Evolutionary conservation across 495 filamentous ascomycete genomes (phyloP).

Genomic region (Cetradonia linearis): DNA sequence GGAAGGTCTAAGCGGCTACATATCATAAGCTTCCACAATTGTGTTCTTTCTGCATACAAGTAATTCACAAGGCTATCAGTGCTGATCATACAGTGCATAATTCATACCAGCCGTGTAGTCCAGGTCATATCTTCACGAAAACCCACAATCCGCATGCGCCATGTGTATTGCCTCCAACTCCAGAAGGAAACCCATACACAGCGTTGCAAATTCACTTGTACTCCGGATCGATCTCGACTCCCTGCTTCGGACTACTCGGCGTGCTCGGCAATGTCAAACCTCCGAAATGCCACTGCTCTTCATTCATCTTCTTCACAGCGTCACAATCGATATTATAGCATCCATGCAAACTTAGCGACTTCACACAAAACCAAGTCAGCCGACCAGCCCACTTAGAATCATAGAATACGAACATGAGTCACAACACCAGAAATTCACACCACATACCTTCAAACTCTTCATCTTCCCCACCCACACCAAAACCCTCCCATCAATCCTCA

Average conservation of each 20-base stretch:
- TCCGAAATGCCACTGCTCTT: constrained; percentile 28
- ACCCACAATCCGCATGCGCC: neutral
- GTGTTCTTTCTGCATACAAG: neutral
- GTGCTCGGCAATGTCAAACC: constrained; percentile 28
- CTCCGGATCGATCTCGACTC: constrained; percentile 29
- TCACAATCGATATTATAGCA: constrained; percentile 28
- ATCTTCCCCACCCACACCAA: constrained; percentile 18
- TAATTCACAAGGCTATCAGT: neutral
- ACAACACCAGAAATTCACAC: neutral
- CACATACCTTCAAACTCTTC: constrained; percentile 14
- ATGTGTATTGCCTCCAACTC: neutral
- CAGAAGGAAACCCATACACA: neutral
- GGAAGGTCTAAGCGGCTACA: neutral
- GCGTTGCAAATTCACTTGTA: constrained; percentile 7
- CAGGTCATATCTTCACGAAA: neutral
- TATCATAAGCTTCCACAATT: neutral
- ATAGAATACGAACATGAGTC: neutral
- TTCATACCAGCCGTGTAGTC: neutral
- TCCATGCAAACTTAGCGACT: constrained; percentile 32
- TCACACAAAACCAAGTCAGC: neutral
- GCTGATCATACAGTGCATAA: neutral
- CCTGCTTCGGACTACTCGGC: constrained; percentile 13
- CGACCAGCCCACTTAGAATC: neutral
- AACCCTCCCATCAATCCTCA: constrained; percentile 19
- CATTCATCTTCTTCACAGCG: constrained; percentile 27